Base-by-base conservation (phyloP, 2,329 filamentous ascomycete genomes). In the Simplicillium aogashimaense region DNA sequence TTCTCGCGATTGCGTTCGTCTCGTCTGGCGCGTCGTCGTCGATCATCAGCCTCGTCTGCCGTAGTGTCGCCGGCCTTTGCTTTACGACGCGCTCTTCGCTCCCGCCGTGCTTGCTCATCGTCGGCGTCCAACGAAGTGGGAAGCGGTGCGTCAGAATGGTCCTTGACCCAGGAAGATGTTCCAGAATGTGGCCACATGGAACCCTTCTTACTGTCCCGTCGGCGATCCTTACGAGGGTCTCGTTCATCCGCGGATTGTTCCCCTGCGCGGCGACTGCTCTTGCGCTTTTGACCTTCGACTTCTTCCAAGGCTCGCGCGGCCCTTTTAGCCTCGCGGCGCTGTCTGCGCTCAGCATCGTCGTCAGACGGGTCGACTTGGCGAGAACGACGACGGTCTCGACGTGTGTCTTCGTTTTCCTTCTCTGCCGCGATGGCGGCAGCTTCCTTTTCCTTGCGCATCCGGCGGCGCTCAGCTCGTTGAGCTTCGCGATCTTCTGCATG, bases 151-250 rank as follows among this genome's bases (percentile, higher is more conserved):
- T 79, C 77, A 2, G 71, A 74, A 48, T 78, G 70, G 11, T 81
- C 76, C 55, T 79, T 79, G 4, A 81, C 76, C 78, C 78, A 81
- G 0, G 75, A 80, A 8, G 73, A 76, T 0, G 76, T 81, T 18
- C 77, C 76, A 7, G 72, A 78, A 52, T 79, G 73, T 14, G 77
- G 76, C 77, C 77, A 81, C 9, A 63, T 63, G 7, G 43, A 48
- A 29, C 60, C 50, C 32, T 58, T 53, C 17, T 54, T 64, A 25
- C 53, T 61, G 35, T 63, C 65, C 40, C 59, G 55, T 12, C 53
- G 57, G 12, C 61, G 58, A 37, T 59, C 52, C 52, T 60, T 59
- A 47, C 65, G 63, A 5, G 65, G 54, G 43, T 71, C 67, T 36
- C 64, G 60, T 33, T 65, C 66, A 28, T 70, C 65, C 6, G 20